A percentile compares a stretch with the other conserved stretches of the same genome.
Conservation (phyloP, 2,329 filamentous ascomycete genomes). For the Anthostomella pinea region DNA sequence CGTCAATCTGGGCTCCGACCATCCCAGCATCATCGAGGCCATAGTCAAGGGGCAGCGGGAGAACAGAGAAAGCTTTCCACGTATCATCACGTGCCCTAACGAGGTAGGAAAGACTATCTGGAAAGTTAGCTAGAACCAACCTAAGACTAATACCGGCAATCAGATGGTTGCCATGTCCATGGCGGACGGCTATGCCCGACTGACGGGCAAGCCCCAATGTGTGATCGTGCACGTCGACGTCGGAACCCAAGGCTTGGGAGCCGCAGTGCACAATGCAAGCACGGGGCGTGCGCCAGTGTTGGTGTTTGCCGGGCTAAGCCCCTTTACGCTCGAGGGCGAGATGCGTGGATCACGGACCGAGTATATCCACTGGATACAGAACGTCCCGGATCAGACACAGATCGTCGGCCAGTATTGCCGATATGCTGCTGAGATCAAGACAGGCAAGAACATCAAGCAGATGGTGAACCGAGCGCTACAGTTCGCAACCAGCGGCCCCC, state of each 20-base stretch:
- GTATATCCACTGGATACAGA: constrained; percentile 85
- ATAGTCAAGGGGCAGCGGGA: constrained; percentile 74
- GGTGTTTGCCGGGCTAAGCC: constrained; percentile 75
- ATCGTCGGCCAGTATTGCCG: constrained; percentile 84
- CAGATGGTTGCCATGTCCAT: constrained; percentile 83
- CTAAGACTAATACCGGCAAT: constrained; percentile 1
- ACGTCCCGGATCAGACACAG: constrained; percentile 76
- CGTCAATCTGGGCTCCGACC: constrained; percentile 68
- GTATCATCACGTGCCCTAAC: constrained; percentile 76
- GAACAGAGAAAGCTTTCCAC: constrained; percentile 61
- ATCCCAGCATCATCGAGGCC: constrained; percentile 76
- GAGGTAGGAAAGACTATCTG: constrained; percentile 50
- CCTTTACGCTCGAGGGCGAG: constrained; percentile 75
- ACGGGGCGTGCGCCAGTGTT: constrained; percentile 71
- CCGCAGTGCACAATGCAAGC: constrained; percentile 76
- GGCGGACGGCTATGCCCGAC: constrained; percentile 75
- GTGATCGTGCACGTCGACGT: constrained; percentile 82
- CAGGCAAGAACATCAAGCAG: constrained; percentile 82
- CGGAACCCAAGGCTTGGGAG: constrained; percentile 74
- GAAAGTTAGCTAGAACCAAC: background rate
- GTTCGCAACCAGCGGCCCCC: constrained; percentile 74
- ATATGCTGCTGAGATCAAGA: constrained; percentile 79
- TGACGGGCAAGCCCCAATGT: constrained; percentile 70
- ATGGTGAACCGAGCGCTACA: constrained; percentile 82
- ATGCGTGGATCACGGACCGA: constrained; percentile 74